phyloP scores from a whole-genome alignment of 1,284 basidiomycete species.

The Ustilago esculenta region DNA sequence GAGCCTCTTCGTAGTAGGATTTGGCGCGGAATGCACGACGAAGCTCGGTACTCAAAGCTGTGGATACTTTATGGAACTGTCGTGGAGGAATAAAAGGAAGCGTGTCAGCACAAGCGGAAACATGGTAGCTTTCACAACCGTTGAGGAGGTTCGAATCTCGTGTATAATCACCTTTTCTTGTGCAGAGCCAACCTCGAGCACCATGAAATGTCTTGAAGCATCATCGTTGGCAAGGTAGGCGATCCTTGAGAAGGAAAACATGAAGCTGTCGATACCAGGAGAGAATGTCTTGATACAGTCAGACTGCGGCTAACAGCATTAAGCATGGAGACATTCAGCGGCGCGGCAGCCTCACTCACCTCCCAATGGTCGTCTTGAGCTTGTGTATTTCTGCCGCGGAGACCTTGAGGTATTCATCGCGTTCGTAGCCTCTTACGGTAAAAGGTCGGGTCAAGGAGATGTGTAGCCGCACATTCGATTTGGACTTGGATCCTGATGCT shows the following conservation, averaged over 20 bases:
- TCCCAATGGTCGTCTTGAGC: conserved; percentile 2
- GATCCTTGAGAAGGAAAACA: conserved; percentile 37
- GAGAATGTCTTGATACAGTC: too few species aligned
- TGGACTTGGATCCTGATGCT: too few species aligned
- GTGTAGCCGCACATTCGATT: conserved; percentile 29
- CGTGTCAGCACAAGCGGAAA: too few species aligned
- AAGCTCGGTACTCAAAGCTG: conserved; percentile 17
- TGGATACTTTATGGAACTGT: conserved; percentile 37
- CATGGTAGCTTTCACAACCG: not conserved
- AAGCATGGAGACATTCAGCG: too few species aligned
- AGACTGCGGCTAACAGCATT: too few species aligned
- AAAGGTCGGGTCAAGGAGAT: conserved; percentile 50
- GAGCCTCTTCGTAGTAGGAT: conserved; percentile 46
- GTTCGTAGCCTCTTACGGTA: conserved; percentile 41
- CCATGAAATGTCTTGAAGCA: conserved; percentile 33
- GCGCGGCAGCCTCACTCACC: conserved; percentile 1
- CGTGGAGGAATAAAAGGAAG: not conserved
- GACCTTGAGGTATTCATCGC: conserved; percentile 34
- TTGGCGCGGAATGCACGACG: conserved; percentile 34
- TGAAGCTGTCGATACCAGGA: conserved; percentile 14
- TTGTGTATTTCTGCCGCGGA: conserved; percentile 3
- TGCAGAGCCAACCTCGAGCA: conserved; percentile 38
- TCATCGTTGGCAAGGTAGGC: conserved; percentile 42
- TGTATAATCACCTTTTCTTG: conserved; percentile 29
- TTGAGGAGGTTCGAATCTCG: not conserved